These are phyloP conservation scores for Cenchrus fungigraminus DNA, from an alignment of 176 grass and related monocot genomes.

Conservation along the genomic window DNA sequence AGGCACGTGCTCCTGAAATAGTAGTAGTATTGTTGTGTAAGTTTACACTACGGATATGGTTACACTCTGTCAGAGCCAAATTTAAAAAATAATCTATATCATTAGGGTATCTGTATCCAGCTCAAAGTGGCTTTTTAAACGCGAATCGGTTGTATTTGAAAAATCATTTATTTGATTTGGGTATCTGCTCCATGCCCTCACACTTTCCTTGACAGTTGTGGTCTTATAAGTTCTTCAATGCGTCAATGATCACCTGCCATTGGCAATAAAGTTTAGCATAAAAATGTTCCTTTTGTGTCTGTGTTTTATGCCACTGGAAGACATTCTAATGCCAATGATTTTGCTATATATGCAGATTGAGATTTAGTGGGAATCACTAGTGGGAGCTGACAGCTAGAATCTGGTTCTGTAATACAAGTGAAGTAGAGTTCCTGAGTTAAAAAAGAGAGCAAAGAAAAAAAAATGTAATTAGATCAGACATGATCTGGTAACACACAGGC, in stretches of 20 bases:
- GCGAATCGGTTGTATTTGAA: not conserved
- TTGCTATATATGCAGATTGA: conserved; percentile 46
- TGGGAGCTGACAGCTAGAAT: not conserved
- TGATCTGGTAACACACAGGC: not conserved
- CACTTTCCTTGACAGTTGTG: not conserved
- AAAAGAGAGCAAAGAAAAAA: not conserved
- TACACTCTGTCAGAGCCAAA: not conserved
- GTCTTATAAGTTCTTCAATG: not conserved
- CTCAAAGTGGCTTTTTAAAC: conserved; percentile 13
- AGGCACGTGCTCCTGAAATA: conserved; percentile 6
- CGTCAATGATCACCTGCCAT: not conserved
- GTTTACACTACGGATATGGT: not conserved
- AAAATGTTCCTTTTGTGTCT: not conserved
- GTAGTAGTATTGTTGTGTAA: conserved; percentile 7
- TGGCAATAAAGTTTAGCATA: not conserved
- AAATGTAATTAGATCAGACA: not conserved
- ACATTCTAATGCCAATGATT: not conserved
- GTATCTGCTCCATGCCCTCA: not conserved
- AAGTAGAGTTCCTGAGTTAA: not conserved
- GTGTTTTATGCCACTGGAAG: not conserved
- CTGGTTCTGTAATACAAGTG: not conserved
- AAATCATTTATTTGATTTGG: not conserved
- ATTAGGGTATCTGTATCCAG: conserved; percentile 17
- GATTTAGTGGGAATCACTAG: not conserved
- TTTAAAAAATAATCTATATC: not conserved